Percentiles rank a stretch among this genome's conserved stretches.
Evolutionary conservation across 169 alveolate genomes (phyloP).

Genomic region (Babesia ovis): DNA sequence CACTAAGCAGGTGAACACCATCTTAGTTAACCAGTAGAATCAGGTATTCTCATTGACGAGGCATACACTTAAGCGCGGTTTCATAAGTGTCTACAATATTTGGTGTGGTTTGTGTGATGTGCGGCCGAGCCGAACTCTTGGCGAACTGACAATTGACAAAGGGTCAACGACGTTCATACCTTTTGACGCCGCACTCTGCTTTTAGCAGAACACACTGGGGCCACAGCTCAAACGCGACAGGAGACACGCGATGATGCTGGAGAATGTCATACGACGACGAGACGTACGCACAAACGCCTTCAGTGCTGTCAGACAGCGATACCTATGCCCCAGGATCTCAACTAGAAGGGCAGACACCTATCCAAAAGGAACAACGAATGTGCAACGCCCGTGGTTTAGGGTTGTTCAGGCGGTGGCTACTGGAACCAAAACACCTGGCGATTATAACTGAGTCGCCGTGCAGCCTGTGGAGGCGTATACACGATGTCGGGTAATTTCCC

Average conservation of each 20-base stretch:
- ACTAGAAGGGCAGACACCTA: slow-evolving; percentile 32
- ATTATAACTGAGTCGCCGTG: background rate
- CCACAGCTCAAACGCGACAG: slow-evolving; percentile 31
- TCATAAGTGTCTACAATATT: background rate
- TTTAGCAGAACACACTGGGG: slow-evolving; percentile 39
- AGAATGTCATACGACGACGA: background rate
- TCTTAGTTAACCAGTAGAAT: background rate
- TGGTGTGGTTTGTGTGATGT: slow-evolving; percentile 36
- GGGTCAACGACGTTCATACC: slow-evolving; percentile 27
- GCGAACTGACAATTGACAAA: slow-evolving; percentile 31
- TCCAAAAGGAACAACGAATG: slow-evolving; percentile 2
- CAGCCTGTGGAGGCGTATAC: background rate
- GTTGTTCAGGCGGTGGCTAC: slow-evolving; percentile 38
- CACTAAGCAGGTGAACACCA: slow-evolving; percentile 3
- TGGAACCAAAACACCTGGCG: slow-evolving; percentile 37
- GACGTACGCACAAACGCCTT: slow-evolving; percentile 12
- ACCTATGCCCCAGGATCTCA: slow-evolving; percentile 4
- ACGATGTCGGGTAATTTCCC: background rate
- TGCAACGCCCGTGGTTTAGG: slow-evolving; percentile 31
- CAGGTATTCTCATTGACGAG: background rate
- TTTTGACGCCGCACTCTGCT: slow-evolving; percentile 58
- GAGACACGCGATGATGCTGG: slow-evolving; percentile 21
- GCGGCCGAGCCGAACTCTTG: slow-evolving; percentile 75
- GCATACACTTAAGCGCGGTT: background rate
- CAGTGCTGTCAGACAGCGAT: slow-evolving; percentile 33